Conservation (phyloP, 106 monocot genomes). For the Acorus calamus region DNA sequence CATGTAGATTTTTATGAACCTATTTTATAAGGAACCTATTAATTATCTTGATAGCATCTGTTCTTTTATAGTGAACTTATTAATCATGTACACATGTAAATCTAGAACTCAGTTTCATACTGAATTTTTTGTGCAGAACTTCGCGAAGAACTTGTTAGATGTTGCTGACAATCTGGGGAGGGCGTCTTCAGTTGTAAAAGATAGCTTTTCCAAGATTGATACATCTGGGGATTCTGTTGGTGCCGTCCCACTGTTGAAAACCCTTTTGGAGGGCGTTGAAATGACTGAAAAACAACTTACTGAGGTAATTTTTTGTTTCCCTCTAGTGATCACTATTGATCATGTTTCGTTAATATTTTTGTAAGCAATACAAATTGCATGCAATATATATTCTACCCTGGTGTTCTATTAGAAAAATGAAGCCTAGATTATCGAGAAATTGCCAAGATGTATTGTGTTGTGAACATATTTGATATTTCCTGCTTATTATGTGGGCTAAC, state of each 20-base stretch:
- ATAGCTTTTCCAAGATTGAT: background rate
- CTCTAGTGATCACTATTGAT: background rate
- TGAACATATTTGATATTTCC: no score
- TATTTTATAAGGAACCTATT: background rate
- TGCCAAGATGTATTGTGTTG: no score
- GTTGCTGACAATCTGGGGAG: conserved; percentile 94
- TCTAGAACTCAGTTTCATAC: background rate
- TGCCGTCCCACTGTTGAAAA: conserved; percentile 67
- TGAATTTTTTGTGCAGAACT: conserved; percentile 35
- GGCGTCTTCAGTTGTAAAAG: conserved; percentile 43
- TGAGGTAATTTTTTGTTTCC: background rate
- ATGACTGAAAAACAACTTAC: conserved; percentile 16
- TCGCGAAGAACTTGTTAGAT: conserved; percentile 85
- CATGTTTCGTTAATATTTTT: background rate
- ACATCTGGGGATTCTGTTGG: conserved; percentile 17
- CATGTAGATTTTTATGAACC: background rate
- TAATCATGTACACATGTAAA: no score
- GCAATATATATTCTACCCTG: no score
- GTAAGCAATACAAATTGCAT: background rate
- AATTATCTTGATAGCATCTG: background rate
- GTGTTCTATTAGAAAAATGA: no score
- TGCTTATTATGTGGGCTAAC: no score
- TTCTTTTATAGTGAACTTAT: background rate
- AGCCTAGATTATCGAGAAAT: no score
- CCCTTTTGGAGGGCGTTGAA: conserved; percentile 84